Conservation (phyloP, 2,329 filamentous ascomycete genomes). For the Westerdykella aurantiaca region DNA sequence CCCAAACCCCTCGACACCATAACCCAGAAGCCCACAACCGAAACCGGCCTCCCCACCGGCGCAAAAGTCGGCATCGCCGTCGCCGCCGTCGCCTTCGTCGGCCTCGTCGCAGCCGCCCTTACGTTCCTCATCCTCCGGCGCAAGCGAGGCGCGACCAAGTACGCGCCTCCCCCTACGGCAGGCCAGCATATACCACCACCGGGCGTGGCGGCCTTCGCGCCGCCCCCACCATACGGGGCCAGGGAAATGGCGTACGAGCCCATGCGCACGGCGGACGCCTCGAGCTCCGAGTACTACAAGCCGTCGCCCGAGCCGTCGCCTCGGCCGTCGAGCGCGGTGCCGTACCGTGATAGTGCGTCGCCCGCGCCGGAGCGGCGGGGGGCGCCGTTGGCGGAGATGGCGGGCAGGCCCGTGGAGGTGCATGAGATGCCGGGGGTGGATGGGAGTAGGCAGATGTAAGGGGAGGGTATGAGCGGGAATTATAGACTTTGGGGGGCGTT, state of each 20-base stretch:
- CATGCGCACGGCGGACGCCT: neutral
- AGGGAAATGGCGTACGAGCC: neutral
- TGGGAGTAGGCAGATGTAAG: no score
- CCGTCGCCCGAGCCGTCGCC: neutral
- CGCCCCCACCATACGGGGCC: neutral
- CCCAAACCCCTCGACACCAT: no score
- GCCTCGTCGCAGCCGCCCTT: neutral
- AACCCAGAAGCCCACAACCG: neutral
- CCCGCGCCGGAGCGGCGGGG: neutral
- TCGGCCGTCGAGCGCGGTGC: neutral
- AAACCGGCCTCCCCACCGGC: neutral
- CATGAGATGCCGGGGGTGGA: neutral
- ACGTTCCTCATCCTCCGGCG: slow-evolving; percentile 2
- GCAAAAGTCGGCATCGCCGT: slow-evolving; percentile 5
- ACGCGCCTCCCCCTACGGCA: neutral
- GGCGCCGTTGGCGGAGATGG: neutral
- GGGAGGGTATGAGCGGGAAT: no score
- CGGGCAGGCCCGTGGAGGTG: neutral
- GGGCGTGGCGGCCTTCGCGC: neutral
- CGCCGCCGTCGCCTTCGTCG: neutral
- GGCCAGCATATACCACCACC: neutral
- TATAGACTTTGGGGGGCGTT: no score
- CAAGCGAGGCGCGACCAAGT: neutral
- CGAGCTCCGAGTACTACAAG: neutral
- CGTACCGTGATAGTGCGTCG: neutral